Base-by-base conservation (phyloP, 441 rosid species). In the Raphanus hybrid region DNA sequence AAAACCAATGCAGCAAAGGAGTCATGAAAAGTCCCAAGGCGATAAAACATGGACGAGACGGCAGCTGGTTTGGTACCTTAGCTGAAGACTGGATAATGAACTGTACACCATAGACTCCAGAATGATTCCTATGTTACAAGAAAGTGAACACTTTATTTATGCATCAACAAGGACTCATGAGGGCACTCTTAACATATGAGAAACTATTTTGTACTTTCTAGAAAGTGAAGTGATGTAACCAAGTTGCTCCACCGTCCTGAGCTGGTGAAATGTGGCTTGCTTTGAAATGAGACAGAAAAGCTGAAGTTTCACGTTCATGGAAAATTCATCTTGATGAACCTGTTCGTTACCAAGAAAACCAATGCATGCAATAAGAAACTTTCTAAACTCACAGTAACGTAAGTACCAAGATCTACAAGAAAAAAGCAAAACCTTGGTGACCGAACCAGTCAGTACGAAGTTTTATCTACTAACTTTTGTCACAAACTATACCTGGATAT, bases 331-430 rank as follows among this genome's bases (percentile, higher is more conserved):
- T 55, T 55, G 60, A 55, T 55, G 60, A 16, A 55, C 27, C 60
- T 55, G 23, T 55, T 18, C 59, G 45, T 41, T 9, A 41, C 10
- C 45, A 41, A 41, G 45, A 41, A 41, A 41, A 41, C 9, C 45
- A 41, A 41, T 41, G 45, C 45, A 41, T 41, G 45, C 8, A 41
- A 41, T 9, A 41, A 41, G 45, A 41, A 9, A 41, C 45, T 41
- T 54, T 7, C 23, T 6, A 54, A 8, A 54, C 10, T 54, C 26
- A 15, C 8, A 8, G 11, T 54, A 8, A 54, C 59, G n/a, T 16
- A 54, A 54, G 59, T 54, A 67, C 98, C 98, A 85, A 41, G 4
- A 41, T 9, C 9, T 41, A 7, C 45, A 41, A 41, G 45, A 37
- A 37, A 9, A 8, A 41, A 41, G 20, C 3, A 50, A 50, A 50